Evolutionary conservation across 306 rosid genomes (phyloP), one percentile per base, ranked within the genome.

Genomic region (Gastrolobium bilobum): DNA sequence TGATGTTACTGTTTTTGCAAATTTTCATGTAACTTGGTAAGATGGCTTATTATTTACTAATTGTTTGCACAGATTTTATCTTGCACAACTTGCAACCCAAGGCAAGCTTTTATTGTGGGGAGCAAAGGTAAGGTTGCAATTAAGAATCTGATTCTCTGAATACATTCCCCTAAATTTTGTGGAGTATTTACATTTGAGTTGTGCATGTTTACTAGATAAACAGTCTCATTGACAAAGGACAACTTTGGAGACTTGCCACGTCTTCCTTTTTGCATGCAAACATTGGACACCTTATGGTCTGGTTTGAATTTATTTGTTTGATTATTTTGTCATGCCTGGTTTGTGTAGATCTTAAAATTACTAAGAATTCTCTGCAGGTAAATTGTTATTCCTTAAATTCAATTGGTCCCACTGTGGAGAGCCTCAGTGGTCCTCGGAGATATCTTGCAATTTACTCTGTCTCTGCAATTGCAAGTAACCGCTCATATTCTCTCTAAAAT

Each of bases 391-490:
- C 97, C 56, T 79, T 94, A 71, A 92, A 94, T 76, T 89, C 96
- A 65, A 68, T 94, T 72, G 98, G 97, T 72, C 98, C 97, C 46
- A 80, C 92, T 15, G 88, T 89, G 71, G 97, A 94, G 90, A 92
- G 76, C 71, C 87, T 94, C 81, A 81, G 94, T 11, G 97, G 98
- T 73, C 82, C 94, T 52, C 73, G 70, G 61, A 89, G 96, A 92
- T 94, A 61, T 87, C 93, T 94, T 68, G 94, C 91, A 4, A 73
- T 94, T 70, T 94, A 94, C 89, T 82, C 90, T 74, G 79, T 81
- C 86, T 94, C 97, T 66, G 92, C 98, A 59, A 77, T 94, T 81
- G 87, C 98, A 92, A 89, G 97, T 94, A 93, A 90, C 72, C n/a
- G 87, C 83, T 87, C 67, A 64, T 83, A 81, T 84, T 76, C 85